Evolutionary conservation across 2,329 filamentous ascomycete genomes (phyloP).

Genomic region (Fusarium xyrophilum): DNA sequence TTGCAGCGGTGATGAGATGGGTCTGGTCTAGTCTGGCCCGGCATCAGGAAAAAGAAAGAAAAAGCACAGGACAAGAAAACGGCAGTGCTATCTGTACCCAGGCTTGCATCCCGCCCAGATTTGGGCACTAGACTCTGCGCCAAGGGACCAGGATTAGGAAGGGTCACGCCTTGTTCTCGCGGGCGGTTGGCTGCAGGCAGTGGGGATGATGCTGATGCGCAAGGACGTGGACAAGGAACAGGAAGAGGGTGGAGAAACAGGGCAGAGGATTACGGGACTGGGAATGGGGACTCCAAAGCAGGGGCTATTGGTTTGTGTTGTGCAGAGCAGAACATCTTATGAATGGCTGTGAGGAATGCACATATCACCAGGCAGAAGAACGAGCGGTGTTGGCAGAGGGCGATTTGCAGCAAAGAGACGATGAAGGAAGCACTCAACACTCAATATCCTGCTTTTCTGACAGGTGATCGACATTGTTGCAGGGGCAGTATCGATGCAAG

Average conservation of each 20-base stretch:
- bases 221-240: slow-evolving; percentile 12
- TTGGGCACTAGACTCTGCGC: slow-evolving; percentile 4
- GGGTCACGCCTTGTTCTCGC: slow-evolving; percentile 32
- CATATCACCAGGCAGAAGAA: background rate
- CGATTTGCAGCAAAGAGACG: slow-evolving; percentile 2
- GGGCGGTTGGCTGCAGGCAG: slow-evolving; percentile 28
- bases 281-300: slow-evolving; percentile 10
- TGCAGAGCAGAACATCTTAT: slow-evolving; percentile 8
- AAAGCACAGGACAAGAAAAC: slow-evolving; percentile 34
- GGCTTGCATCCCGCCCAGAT: background rate
- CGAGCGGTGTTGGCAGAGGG: slow-evolving; percentile 21
- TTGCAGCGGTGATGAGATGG: slow-evolving; percentile 33
- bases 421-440: slow-evolving; percentile 1
- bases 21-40: background rate
- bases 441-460: slow-evolving; percentile 11
- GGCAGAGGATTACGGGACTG: slow-evolving; percentile 22
- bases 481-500: slow-evolving; percentile 20
- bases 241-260: slow-evolving; percentile 31
- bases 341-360: slow-evolving; percentile 1
- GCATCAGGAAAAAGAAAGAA: slow-evolving; percentile 1
- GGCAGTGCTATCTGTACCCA: slow-evolving; percentile 18
- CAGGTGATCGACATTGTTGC: slow-evolving; percentile 17
- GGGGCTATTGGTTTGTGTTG: slow-evolving; percentile 6
- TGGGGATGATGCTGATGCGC: slow-evolving; percentile 27
- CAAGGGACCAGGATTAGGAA: slow-evolving; percentile 18